Evolutionary conservation across 345 rosid genomes (phyloP), one percentile per base, ranked within the genome.

Genomic region (Chamaenerion angustifolium): DNA sequence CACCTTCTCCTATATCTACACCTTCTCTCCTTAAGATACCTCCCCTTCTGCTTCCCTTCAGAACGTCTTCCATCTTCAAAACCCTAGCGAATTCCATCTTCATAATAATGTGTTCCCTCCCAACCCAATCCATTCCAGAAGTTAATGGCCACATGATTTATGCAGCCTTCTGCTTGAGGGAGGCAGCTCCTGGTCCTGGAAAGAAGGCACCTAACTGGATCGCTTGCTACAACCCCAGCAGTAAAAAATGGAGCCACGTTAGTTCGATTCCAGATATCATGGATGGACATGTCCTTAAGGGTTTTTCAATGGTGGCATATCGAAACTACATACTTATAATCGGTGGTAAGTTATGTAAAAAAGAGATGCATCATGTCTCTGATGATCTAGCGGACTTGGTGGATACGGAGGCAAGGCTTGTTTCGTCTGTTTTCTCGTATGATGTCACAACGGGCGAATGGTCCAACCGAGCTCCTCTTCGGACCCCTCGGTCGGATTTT

Each of bases 281-380:
- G 0, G 64, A 67, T 0, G 64, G 74, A 55, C 75, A 64, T 13
- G 69, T 74, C 35, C 40, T 81, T 14, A 81, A 76, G 16, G 75
- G 64, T 6, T 78, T 78, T 40, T 61, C 76, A 0, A 69, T 78
- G 72, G 68, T 69, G n/a, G 55, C 78, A 1, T 40, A 73, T 0
- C 52, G 68, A 3, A 74, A 60, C 9, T 63, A 57, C 6, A 31
- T 81, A 21, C 73, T 75, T 50, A 46, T 78, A 4, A 60, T 78
- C 16, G 84, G 88, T 0, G 80, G 84, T 8, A 51, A 64, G 8
- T 40, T 69, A 1, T 70, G 73, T 42, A 48, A 48, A 21, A 65
- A 59, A 60, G 51, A 43, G 16, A 66, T 35, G 54, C 27, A 40
- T 14, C 21, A 23, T 10, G 48, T 14, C 4, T 45, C 63, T 0